Base-by-base conservation (phyloP, 495 filamentous ascomycete species). In the Xylaria venustula region DNA sequence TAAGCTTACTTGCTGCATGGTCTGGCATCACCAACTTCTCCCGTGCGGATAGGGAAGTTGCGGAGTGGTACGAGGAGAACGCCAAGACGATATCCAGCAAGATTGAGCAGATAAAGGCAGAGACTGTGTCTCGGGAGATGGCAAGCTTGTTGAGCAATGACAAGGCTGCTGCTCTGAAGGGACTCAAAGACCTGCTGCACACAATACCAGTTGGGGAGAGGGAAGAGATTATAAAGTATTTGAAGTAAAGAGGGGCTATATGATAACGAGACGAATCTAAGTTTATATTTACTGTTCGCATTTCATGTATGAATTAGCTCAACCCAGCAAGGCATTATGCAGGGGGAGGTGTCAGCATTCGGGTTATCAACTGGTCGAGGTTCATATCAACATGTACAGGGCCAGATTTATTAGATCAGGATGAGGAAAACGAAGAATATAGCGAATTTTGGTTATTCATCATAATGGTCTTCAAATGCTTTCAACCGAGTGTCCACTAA, bases 11-110 rank as follows among this genome's bases (percentile, higher is more conserved):
- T 36, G 81, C 83, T 71, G 85, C 90, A 25, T 97, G 92, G 92
- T 88, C 83, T 37, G 87, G 82, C 34, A 75, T 95, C 46, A 64
- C 86, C 17, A 78, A 87, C 61, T 91, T 97, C 72, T 84, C 89
- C 32, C 79, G 79, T 40, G 84, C 90, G 53, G 94, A 98, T 72
- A 83, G 82, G 49, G 87, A 87, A 64, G 94, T 98, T 36, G 90
- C 92, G n/a, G 77, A 83, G 58, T 98, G 95, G 95, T 98, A 96
- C 71, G 94, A 98, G 82, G 90, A 97, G 78, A 95, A 98, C 75
- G 84, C 90, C 69, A 91, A 93, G 79, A 72, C 78, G 5, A 85
- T 98, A 14, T 78, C 88, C 61, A 76, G 80, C 49, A 94, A 92
- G 83, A 80, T 98, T 44, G 92, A 97, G 66, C 70, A 77, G 15